Conservation (phyloP, 2,329 filamentous ascomycete genomes). For the Aspergillus ochraceoroseus region DNA sequence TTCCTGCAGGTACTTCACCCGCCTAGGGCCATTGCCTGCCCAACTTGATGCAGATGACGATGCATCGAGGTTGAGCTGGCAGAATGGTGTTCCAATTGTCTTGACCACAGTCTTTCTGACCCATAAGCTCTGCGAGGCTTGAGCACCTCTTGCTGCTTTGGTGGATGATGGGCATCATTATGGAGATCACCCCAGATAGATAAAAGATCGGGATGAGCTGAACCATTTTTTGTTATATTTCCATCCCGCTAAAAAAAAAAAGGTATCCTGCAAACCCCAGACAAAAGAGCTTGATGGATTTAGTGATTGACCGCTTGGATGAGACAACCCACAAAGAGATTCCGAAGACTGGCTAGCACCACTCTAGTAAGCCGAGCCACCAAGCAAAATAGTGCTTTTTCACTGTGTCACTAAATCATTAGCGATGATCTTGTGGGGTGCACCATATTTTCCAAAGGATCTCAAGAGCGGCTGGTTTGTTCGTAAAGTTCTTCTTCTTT, state of each 20-base stretch:
- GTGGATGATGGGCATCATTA: conserved; percentile 15
- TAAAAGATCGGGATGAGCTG: conserved; percentile 4
- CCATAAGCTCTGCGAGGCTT: conserved; percentile 9
- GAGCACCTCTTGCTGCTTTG: conserved; percentile 14
- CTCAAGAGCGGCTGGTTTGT: background rate
- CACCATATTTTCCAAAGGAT: no score
- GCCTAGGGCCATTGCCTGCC: conserved; percentile 12
- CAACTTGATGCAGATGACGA: conserved; percentile 15
- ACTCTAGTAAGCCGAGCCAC: no score
- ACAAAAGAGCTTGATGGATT: no score
- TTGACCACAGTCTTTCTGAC: conserved; percentile 5
- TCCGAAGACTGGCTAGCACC: conserved; percentile 2
- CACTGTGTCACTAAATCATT: no score
- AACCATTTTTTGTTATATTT: conserved; percentile 1
- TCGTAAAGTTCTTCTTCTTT: conserved; percentile 1
- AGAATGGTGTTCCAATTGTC: conserved; percentile 12
- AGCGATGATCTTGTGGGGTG: no score
- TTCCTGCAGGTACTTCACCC: conserved; percentile 19
- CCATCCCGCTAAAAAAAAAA: no score
- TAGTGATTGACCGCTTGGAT: conserved; percentile 6
- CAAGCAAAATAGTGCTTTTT: no score
- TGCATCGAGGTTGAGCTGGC: conserved; percentile 20
- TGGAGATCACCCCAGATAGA: conserved; percentile 19
- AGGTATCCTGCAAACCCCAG: no score
- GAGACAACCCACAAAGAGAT: background rate